Conservation (phyloP, 352 stramenopile species). For the Globisporangium ultimum region DNA sequence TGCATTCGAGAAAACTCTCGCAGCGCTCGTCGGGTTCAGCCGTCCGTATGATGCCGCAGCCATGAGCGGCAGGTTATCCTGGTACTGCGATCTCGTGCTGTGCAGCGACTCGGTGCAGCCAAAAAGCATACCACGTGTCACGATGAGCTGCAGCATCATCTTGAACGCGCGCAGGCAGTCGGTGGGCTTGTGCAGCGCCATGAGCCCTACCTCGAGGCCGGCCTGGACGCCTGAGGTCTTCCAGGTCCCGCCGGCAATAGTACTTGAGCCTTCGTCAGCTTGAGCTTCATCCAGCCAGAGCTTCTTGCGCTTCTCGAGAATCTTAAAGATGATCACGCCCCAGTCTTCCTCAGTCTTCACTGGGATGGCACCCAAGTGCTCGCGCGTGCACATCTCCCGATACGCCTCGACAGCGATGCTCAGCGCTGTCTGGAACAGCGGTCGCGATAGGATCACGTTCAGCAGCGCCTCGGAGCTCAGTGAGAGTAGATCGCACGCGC, state of each 20-base stretch:
- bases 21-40: not conserved
- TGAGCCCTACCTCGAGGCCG: constrained; percentile 24
- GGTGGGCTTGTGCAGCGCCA: constrained; percentile 20
- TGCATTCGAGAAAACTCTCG: not conserved
- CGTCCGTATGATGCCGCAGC: constrained; percentile 6
- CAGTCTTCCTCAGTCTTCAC: constrained; percentile 32
- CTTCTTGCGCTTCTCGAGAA: constrained; percentile 24
- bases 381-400: constrained; percentile 31
- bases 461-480: constrained; percentile 39
- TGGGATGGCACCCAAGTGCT: not conserved
- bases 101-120: constrained; percentile 17
- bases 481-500: constrained; percentile 51
- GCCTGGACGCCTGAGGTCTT: constrained; percentile 18
- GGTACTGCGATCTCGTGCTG: constrained; percentile 23
- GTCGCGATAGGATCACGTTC: constrained; percentile 33
- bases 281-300: constrained; percentile 35
- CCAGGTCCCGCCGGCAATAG: constrained; percentile 22
- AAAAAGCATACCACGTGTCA: constrained; percentile 28
- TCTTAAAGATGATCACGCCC: constrained; percentile 32
- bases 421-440: constrained; percentile 32
- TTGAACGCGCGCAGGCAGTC: constrained; percentile 52
- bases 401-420: constrained; percentile 47
- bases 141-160: constrained; percentile 45
- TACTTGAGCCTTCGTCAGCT: constrained; percentile 6
- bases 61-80: constrained; percentile 38